Conservation (phyloP, 768 basidiomycete genomes). For the Hypsizygus marmoreus region DNA sequence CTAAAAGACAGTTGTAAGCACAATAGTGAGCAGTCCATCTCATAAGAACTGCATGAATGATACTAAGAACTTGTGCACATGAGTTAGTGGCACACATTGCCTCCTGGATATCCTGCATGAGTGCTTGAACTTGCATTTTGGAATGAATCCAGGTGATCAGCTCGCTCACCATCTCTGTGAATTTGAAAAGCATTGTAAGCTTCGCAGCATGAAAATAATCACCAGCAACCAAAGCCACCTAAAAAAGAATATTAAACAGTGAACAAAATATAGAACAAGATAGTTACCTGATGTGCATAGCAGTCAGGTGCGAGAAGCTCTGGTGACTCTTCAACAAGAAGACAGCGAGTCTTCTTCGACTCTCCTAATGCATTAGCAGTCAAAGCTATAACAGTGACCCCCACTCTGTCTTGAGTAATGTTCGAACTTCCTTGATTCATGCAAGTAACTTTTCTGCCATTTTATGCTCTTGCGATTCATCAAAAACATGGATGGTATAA, state of each 20-base stretch:
- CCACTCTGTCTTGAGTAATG: slow-evolving; percentile 26
- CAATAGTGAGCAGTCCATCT: slow-evolving; percentile 40
- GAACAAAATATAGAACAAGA: background rate
- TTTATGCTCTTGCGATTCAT: slow-evolving; percentile 31
- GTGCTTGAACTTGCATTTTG: slow-evolving; percentile 33
- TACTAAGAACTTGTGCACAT: slow-evolving; percentile 12
- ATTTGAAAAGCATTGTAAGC: slow-evolving; percentile 18
- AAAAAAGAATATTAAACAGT: background rate
- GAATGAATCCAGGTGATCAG: slow-evolving; percentile 41
- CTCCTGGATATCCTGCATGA: slow-evolving; percentile 26
- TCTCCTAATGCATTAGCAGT: slow-evolving; percentile 39
- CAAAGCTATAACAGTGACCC: slow-evolving; percentile 27
- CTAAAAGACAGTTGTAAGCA: too few relatives aligned
- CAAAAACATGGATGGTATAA: slow-evolving; percentile 29
- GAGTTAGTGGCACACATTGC: background rate
- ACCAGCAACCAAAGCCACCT: slow-evolving; percentile 43
- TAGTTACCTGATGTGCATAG: slow-evolving; percentile 25
- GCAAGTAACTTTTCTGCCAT: slow-evolving; percentile 31
- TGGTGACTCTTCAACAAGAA: slow-evolving; percentile 19
- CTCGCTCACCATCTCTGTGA: slow-evolving; percentile 29
- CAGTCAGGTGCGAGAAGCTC: slow-evolving; percentile 32
- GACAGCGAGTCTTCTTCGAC: slow-evolving; percentile 22
- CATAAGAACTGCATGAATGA: slow-evolving; percentile 35
- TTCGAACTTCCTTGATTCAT: slow-evolving; percentile 18
- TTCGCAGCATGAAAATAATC: slow-evolving; percentile 37